Evolutionary conservation across 306 rosid species (phyloP).

Genomic region (Nissolia schottii): DNA sequence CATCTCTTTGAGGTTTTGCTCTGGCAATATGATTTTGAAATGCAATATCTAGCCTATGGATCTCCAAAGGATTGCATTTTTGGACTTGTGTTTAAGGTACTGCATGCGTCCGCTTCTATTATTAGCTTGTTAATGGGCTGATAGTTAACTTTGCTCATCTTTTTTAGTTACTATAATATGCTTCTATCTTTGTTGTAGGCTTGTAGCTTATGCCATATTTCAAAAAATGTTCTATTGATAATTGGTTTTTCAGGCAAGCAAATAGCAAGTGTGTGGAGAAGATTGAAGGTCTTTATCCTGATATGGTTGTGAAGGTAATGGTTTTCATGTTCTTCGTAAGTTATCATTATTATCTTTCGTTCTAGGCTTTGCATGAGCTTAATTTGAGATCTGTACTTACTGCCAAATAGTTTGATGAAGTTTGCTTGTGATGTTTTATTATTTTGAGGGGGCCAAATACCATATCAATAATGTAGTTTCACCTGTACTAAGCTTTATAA

Average conservation of each 20-base stretch:
- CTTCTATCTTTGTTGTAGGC: background rate
- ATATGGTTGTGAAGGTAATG: conserved; percentile 68
- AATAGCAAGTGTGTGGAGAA: conserved; percentile 37
- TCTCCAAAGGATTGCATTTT: background rate
- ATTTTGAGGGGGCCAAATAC: background rate
- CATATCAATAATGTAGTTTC: background rate
- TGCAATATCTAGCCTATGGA: background rate
- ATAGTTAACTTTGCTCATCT: background rate
- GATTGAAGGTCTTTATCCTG: conserved; percentile 67
- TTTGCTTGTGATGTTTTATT: background rate
- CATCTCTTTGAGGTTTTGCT: background rate
- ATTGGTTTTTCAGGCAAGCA: conserved; percentile 39
- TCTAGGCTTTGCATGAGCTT: background rate
- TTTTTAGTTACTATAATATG: background rate
- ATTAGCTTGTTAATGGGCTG: background rate
- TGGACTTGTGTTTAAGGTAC: background rate
- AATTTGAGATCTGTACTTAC: background rate
- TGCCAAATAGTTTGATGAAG: background rate
- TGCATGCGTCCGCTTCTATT: background rate
- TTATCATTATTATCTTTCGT: background rate
- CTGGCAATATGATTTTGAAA: background rate
- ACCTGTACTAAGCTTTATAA: background rate
- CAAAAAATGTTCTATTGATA: background rate
- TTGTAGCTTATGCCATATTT: background rate
- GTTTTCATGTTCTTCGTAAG: background rate